A percentile compares a stretch with the other conserved stretches of the same genome.
Evolutionary conservation across 2,329 filamentous ascomycete species (phyloP).

Genomic region (Paecilomyces sp.): DNA sequence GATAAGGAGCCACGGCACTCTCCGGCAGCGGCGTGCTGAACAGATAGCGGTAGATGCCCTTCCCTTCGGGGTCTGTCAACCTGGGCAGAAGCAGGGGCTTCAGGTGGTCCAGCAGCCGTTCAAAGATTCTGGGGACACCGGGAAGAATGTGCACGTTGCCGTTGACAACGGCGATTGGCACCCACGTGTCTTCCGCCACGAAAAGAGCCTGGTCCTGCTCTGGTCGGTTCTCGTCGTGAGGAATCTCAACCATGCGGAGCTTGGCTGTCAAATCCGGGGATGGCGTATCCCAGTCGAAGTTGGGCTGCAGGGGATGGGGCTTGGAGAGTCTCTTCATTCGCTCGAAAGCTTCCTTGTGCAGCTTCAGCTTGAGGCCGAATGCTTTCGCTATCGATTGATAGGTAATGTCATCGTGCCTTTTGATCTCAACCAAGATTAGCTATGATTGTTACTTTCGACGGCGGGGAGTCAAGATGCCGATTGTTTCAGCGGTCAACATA

Average conservation of each 20-base stretch:
- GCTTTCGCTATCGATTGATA: slow-evolving; percentile 91
- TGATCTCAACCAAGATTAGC: slow-evolving; percentile 4
- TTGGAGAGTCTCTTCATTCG: slow-evolving; percentile 79
- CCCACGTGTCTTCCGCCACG: slow-evolving; percentile 76
- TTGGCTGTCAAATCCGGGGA: slow-evolving; percentile 73
- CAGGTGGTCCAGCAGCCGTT: slow-evolving; percentile 67
- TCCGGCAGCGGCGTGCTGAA: slow-evolving; percentile 85
- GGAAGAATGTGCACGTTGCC: slow-evolving; percentile 91
- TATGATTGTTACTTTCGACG: not conserved
- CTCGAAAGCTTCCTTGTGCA: slow-evolving; percentile 69
- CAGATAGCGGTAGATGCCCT: slow-evolving; percentile 69
- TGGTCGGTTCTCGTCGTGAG: slow-evolving; percentile 61
- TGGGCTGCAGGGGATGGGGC: slow-evolving; percentile 62
- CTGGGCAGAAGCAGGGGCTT: slow-evolving; percentile 65
- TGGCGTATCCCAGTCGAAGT: slow-evolving; percentile 79
- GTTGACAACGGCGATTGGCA: slow-evolving; percentile 81
- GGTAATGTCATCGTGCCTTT: slow-evolving; percentile 92
- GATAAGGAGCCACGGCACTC: slow-evolving; percentile 73
- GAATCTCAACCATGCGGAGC: slow-evolving; percentile 83
- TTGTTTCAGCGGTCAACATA: not conserved
- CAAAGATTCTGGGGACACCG: slow-evolving; percentile 79
- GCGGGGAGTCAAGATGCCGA: not conserved
- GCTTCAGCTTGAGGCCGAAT: slow-evolving; percentile 66
- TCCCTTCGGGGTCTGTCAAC: slow-evolving; percentile 70
- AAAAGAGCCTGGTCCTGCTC: slow-evolving; percentile 70